Base-by-base conservation (phyloP, 1,284 basidiomycete species). In the Schizopora paradoxa region DNA sequence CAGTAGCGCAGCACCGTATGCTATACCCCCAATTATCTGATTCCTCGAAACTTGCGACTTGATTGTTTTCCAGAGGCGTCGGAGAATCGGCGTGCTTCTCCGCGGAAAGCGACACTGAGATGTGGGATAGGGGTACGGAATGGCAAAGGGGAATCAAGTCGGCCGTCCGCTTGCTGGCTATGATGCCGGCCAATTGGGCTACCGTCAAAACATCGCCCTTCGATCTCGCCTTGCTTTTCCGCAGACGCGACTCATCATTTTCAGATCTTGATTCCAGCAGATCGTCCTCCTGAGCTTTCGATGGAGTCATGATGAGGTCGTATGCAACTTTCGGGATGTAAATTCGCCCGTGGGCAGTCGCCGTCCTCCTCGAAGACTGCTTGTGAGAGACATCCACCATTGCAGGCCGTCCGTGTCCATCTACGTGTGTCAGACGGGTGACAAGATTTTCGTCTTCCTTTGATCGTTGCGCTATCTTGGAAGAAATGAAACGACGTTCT, bases 71-170 rank as follows among this genome's bases (percentile, higher is more conserved):
- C 10, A 2, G 18, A 35, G 33, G 7, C 11, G 3, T 22, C 7
- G 7, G 11, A n/a, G n/a, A n/a, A 7, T 29, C 33, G 6, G 5
- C 54, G 51, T 38, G 5, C 26, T 56, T 43, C 48, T 80, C 73
- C 8, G 76, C 72, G 2, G 64, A 65, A 42, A 93, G 66, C 1
- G 61, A 64, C 4, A 88, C 86, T 18, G 78, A 67, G 44, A 92
- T 67, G 52, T 87, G 79, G 4, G 80, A 78, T 19, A 93, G 68
- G 18, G 74, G 63, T 18, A 94, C 67, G 1, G 89, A 82, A 62
- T 94, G 91, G 56, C 91, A 93, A 6, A 93, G 70, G 2, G 91
- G 91, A 46, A 94, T 92, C 35, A 92, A 71, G 33, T 82, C 79
- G 21, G 85, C 70, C 1, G 91, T 93, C 47, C 78, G 77, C 62